Conservation (phyloP, 371 early-diverging fungal genomes). For the Apophysomyces variabilis region DNA sequence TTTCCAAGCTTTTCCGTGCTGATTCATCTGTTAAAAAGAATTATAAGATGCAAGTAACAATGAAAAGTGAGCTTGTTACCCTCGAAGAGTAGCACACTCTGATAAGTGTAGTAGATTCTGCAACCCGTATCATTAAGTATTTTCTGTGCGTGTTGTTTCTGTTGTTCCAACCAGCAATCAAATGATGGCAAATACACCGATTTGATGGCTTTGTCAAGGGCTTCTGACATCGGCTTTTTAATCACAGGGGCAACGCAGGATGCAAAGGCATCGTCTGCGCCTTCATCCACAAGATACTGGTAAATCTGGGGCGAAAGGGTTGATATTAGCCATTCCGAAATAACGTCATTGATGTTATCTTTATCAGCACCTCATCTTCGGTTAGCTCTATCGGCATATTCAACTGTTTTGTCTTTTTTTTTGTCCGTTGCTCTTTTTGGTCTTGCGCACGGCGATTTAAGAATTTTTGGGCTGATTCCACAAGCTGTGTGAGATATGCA, state of each 20-base stretch:
- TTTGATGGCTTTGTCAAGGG: slow-evolving; percentile 18
- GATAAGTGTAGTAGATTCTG: slow-evolving; percentile 13
- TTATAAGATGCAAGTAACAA: not conserved
- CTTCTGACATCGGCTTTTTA: slow-evolving; percentile 21
- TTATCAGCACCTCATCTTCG: slow-evolving; percentile 15
- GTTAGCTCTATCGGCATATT: not conserved
- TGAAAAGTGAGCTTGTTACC: slow-evolving; percentile 13
- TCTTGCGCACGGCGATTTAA: slow-evolving; percentile 20
- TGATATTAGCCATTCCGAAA: no score
- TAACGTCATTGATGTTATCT: not conserved
- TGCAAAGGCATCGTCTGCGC: slow-evolving; percentile 19
- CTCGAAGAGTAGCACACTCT: slow-evolving; percentile 20
- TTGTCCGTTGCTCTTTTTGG: slow-evolving; percentile 17
- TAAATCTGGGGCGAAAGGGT: slow-evolving; percentile 10
- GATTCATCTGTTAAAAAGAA: slow-evolving; percentile 17
- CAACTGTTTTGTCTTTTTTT: slow-evolving; percentile 15
- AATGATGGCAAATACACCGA: slow-evolving; percentile 22
- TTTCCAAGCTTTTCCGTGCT: slow-evolving; percentile 28
- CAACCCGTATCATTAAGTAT: not conserved
- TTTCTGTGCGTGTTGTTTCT: not conserved
- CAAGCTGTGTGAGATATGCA: slow-evolving; percentile 14
- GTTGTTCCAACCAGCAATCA: slow-evolving; percentile 1
- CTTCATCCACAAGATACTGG: slow-evolving; percentile 14
- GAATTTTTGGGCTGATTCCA: slow-evolving; percentile 16
- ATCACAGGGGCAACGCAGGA: slow-evolving; percentile 13